These are phyloP conservation scores for Trametes gibbosa DNA, from an alignment of 768 basidiomycete genomes.

Conservation along the genomic window DNA sequence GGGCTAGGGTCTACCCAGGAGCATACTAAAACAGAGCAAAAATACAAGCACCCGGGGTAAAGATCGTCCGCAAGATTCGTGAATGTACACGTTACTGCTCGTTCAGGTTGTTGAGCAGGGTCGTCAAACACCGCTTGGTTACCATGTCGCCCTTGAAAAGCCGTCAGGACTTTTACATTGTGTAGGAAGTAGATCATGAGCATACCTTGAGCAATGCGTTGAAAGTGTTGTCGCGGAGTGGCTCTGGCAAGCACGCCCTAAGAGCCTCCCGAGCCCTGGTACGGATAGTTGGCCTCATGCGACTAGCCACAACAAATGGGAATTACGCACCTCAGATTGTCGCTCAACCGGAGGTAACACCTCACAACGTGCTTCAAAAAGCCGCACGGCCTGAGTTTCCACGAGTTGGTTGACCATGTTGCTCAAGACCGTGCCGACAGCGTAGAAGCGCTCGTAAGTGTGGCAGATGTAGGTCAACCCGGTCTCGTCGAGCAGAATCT, in stretches of 20 bases:
- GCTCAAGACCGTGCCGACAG: slow-evolving; percentile 95
- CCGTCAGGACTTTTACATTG: not conserved
- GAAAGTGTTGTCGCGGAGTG: slow-evolving; percentile 92
- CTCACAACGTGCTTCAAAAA: slow-evolving; percentile 97
- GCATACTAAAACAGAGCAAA: slow-evolving; percentile 20
- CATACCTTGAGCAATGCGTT: slow-evolving; percentile 82
- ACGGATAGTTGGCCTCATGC: not conserved
- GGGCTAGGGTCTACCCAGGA: slow-evolving; percentile 11
- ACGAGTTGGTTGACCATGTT: slow-evolving; percentile 99
- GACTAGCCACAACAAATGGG: not conserved
- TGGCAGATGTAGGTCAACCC: slow-evolving; percentile 99
- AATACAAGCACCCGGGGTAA: slow-evolving; percentile 20
- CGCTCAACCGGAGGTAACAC: slow-evolving; percentile 93
- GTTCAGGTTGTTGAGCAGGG: slow-evolving; percentile 83
- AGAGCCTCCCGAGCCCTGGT: slow-evolving; percentile 91
- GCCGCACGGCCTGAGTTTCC: slow-evolving; percentile 94
- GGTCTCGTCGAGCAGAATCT: slow-evolving; percentile 94
- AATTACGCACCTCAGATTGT: slow-evolving; percentile 75
- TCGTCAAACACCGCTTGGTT: slow-evolving; percentile 91
- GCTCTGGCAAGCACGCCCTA: slow-evolving; percentile 93
- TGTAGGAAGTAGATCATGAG: not conserved
- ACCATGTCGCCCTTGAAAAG: slow-evolving; percentile 86
- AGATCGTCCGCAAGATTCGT: slow-evolving; percentile 11
- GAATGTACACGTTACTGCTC: slow-evolving; percentile 35
- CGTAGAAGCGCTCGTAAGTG: slow-evolving; percentile 99